Conservation (phyloP, 306 rosid species). For the Fragaria iinumae region DNA sequence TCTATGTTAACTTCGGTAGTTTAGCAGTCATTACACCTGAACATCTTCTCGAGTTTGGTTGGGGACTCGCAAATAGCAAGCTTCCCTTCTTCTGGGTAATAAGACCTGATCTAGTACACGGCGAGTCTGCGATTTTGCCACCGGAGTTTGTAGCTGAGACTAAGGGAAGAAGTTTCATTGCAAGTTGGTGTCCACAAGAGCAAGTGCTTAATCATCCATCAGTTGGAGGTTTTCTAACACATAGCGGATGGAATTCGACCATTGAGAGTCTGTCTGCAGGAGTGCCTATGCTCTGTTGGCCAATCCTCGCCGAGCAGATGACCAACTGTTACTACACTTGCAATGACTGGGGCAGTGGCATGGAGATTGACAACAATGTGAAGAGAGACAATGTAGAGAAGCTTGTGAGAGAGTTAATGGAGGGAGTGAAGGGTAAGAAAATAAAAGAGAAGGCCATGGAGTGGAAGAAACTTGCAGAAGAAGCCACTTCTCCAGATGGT, state of each 20-base stretch:
- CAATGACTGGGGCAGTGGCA: slow-evolving; percentile 10
- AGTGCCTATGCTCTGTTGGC: slow-evolving; percentile 22
- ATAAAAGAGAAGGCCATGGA: slow-evolving; percentile 21
- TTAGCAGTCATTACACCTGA: neutral
- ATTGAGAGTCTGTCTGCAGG: slow-evolving; percentile 17
- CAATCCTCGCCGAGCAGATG: neutral
- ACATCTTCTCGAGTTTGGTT: neutral
- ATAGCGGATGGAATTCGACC: neutral
- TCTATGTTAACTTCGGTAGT: slow-evolving; percentile 16
- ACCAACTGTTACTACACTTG: slow-evolving; percentile 4
- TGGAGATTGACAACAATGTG: slow-evolving; percentile 2
- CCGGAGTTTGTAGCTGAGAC: neutral
- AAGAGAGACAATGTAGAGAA: slow-evolving; percentile 16
- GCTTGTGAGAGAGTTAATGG: slow-evolving; percentile 12
- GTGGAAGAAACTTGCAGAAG: slow-evolving; percentile 26
- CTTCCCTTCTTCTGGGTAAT: slow-evolving; percentile 7
- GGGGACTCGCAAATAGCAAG: slow-evolving; percentile 19
- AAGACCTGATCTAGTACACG: neutral
- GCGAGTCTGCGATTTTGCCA: neutral
- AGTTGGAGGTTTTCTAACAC: neutral
- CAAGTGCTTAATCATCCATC: slow-evolving; percentile 8
- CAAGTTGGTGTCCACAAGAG: slow-evolving; percentile 17
- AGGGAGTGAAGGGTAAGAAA: neutral
- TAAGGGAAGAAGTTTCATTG: neutral
- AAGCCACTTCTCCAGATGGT: slow-evolving; percentile 16